phyloP scores from a whole-genome alignment of 805 yeast species.

The Kuraishia molischiana region DNA sequence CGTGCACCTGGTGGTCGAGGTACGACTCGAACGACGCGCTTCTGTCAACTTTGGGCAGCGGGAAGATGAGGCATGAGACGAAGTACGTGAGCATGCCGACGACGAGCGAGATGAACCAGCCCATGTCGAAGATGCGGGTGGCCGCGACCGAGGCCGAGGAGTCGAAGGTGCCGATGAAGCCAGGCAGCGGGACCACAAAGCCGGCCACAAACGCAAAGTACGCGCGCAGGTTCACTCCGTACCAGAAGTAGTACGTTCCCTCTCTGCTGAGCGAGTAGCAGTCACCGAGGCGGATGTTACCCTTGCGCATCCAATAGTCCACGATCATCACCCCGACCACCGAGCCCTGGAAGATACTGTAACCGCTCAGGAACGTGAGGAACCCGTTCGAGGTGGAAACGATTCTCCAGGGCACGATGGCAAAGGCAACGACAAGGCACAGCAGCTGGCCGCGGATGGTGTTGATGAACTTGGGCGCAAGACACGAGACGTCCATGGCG shows the following conservation, averaged over 20 bases:
- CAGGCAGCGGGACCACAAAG: conserved; percentile 4
- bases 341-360: conserved; percentile 31
- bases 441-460: conserved; percentile 20
- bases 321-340: conserved; percentile 31
- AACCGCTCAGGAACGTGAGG: conserved; percentile 32
- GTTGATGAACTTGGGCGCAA: conserved; percentile 27
- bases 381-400: conserved; percentile 26
- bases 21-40: conserved; percentile 3
- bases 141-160: conserved; percentile 3
- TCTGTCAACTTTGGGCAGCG: conserved; percentile 2
- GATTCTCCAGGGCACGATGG: conserved; percentile 32
- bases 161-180: conserved; percentile 5
- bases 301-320: conserved; percentile 17
- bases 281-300: conserved; percentile 2
- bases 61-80: conserved; percentile 2
- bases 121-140: conserved; percentile 3
- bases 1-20: background rate
- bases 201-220: conserved; percentile 4
- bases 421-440: conserved; percentile 24
- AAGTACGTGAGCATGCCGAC: conserved; percentile 3
- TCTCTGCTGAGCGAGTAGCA: background rate
- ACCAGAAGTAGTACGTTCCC: conserved; percentile 2
- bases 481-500: conserved; percentile 33
- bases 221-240: conserved; percentile 3
- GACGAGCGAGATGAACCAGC: conserved; percentile 4